Conservation (phyloP, 1,139 yeast genomes). For the Suhomyces bokatorum region DNA sequence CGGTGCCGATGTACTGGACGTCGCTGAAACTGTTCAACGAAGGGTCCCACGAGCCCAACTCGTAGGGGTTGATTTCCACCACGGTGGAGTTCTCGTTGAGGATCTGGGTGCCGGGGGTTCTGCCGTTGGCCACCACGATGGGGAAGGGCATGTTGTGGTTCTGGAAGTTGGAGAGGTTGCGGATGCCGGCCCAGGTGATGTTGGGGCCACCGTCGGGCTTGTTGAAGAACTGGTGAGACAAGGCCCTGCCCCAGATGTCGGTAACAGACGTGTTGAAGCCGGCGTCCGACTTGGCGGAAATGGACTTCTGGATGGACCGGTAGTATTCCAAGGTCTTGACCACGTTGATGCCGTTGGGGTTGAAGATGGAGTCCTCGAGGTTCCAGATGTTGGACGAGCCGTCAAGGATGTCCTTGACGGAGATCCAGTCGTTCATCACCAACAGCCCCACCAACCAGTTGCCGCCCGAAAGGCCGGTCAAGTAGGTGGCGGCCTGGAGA, state of each 20-base stretch:
- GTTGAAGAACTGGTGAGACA: slow-evolving; percentile 38
- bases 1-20: slow-evolving; percentile 38
- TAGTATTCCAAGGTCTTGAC: slow-evolving; percentile 37
- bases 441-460: slow-evolving; percentile 45
- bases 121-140: slow-evolving; percentile 40
- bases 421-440: slow-evolving; percentile 40
- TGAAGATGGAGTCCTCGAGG: slow-evolving; percentile 40
- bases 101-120: slow-evolving; percentile 37
- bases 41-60: slow-evolving; percentile 50
- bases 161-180: slow-evolving; percentile 29
- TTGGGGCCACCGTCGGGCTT: slow-evolving; percentile 30
- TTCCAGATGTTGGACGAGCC: slow-evolving; percentile 37
- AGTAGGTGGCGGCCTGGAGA: slow-evolving; percentile 39
- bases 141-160: slow-evolving; percentile 45
- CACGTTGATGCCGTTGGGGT: slow-evolving; percentile 40
- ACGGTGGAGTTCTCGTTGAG: slow-evolving; percentile 43
- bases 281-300: slow-evolving; percentile 35
- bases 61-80: slow-evolving; percentile 43
- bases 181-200: slow-evolving; percentile 42
- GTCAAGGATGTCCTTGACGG: slow-evolving; percentile 35
- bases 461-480: slow-evolving; percentile 48
- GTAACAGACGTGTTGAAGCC: slow-evolving; percentile 42
- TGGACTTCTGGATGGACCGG: slow-evolving; percentile 27
- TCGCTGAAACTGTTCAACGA: slow-evolving; percentile 33
- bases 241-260: slow-evolving; percentile 48